These are phyloP conservation scores for Phytomonas francai DNA, from an alignment of 208 protist genomes.

Conservation along the genomic window DNA sequence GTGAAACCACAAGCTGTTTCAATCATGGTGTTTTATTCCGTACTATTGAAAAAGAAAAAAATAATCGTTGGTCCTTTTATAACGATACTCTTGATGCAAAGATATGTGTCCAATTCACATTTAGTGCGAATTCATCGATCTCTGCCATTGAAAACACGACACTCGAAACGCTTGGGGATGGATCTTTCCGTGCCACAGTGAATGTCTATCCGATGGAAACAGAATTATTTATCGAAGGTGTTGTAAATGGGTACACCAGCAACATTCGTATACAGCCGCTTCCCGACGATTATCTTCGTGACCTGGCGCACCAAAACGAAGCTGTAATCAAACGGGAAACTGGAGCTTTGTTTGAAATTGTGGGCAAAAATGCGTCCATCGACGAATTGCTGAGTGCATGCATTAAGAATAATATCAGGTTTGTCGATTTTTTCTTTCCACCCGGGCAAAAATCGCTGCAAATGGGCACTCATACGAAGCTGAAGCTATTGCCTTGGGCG, in stretches of 20 bases:
- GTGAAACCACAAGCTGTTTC: slow-evolving; percentile 50
- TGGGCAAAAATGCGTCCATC: slow-evolving; percentile 27
- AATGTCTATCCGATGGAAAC: slow-evolving; percentile 72
- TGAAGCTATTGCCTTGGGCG: slow-evolving; percentile 72
- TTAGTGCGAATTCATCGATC: slow-evolving; percentile 49
- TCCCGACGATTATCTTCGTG: slow-evolving; percentile 55
- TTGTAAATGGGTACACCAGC: slow-evolving; percentile 51
- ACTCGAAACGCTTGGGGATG: slow-evolving; percentile 29
- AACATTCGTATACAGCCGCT: slow-evolving; percentile 52
- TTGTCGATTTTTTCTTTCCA: slow-evolving; percentile 73
- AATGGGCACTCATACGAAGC: slow-evolving; percentile 38
- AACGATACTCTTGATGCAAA: slow-evolving; percentile 66
- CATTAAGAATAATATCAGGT: slow-evolving; percentile 47
- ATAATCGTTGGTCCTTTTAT: slow-evolving; percentile 79
- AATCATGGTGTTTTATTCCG: slow-evolving; percentile 65
- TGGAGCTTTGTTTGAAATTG: slow-evolving; percentile 33
- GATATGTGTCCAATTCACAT: slow-evolving; percentile 72
- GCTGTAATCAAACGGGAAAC: slow-evolving; percentile 46
- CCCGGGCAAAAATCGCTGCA: slow-evolving; percentile 67
- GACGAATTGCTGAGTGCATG: slow-evolving; percentile 54
- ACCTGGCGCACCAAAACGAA: slow-evolving; percentile 46
- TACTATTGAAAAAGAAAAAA: slow-evolving; percentile 45
- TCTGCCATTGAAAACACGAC: slow-evolving; percentile 58
- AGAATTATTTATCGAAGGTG: slow-evolving; percentile 61
- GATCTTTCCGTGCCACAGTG: slow-evolving; percentile 41